Percentiles rank a stretch among this genome's conserved stretches.
These are phyloP conservation scores for Rhizopogon vesiculosus DNA, from an alignment of 768 basidiomycete species.

Conservation along the genomic window DNA sequence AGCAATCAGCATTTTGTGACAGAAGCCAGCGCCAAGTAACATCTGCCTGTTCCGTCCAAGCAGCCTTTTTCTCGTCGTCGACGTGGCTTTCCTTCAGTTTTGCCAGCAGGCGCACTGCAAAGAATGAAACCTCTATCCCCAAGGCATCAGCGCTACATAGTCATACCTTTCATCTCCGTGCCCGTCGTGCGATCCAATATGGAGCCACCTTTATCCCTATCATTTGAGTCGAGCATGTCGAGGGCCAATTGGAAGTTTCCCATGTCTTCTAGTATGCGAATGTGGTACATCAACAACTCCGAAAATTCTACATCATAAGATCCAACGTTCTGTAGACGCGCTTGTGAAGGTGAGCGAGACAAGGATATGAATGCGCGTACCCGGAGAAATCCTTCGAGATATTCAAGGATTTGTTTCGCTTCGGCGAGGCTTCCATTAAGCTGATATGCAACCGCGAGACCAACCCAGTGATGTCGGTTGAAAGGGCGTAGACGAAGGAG, in stretches of 20 bases:
- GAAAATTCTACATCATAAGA: conserved; percentile 79
- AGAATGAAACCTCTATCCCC: conserved; percentile 3
- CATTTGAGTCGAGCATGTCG: conserved; percentile 45
- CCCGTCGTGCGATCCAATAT: conserved; percentile 71
- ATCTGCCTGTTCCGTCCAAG: conserved; percentile 63
- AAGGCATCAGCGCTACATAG: background rate
- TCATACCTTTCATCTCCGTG: conserved; percentile 62
- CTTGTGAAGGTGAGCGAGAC: background rate
- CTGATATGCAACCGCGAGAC: conserved; percentile 83
- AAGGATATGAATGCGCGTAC: conserved; percentile 27
- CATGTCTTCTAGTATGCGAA: conserved; percentile 67
- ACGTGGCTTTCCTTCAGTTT: conserved; percentile 34
- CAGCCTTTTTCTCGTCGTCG: conserved; percentile 15
- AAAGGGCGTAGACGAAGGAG: conserved; percentile 79
- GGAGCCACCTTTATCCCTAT: conserved; percentile 53
- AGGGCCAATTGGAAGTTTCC: conserved; percentile 61
- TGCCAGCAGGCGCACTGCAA: conserved; percentile 70
- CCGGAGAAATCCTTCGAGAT: conserved; percentile 69
- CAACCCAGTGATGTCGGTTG: conserved; percentile 86
- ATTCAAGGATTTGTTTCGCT: conserved; percentile 67
- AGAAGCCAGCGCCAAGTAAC: conserved; percentile 78
- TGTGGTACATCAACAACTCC: conserved; percentile 76
- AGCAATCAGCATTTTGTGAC: conserved; percentile 80
- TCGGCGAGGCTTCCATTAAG: conserved; percentile 71
- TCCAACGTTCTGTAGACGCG: conserved; percentile 56